Evolutionary conservation across 2,329 filamentous ascomycete genomes (phyloP), one percentile per base, ranked within the genome.

Genomic region (Fusarium sp.): DNA sequence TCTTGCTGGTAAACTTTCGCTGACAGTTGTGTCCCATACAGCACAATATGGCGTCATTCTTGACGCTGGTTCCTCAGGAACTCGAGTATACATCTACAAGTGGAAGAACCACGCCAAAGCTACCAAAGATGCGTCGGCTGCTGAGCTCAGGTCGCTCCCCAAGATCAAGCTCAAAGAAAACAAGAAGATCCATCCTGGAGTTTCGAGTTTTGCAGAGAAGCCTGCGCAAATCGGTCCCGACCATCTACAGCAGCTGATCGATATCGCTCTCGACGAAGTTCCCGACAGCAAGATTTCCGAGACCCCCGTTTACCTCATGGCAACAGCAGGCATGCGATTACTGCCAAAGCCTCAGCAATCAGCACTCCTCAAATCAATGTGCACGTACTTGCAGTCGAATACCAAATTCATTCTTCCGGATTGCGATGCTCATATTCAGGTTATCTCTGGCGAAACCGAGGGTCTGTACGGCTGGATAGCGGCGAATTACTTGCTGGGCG

Each of bases 401-500:
- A 95, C 95, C 3, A 85, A 90, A 8, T 98, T 99, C 77, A 89
- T 92, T 58, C 86, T 99, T 3, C 94, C 95, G n/a, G 94, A 98
- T 80, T 99, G 96, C 85, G 89, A 89, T 67, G 83, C 94, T 42
- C 94, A 98, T 79, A 92, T 99, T 22, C 95, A 98, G 81, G 94
- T 98, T 36, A 99, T 99, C 70, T 91, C 95, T 1, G 96, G 96
- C 47, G 95, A 97, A 81, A 98, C 96, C 0, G 96, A 99, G 82
- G 96, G 95, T 6, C 83, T 99, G 35, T 99, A 98, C 78, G 96
- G 96, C 42, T 99, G 96, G 96, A 93, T 99, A 76, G 95, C 97
- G 13, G 93, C 95, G 59, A 99, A 99, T 79, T 99, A 99, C 79
- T 84, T 99, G 35, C 87, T 99, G 3, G 95, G 95, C 33, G 94